These are phyloP conservation scores for Naematelia aurantialba DNA, from an alignment of 768 basidiomycete species.

Conservation along the genomic window DNA sequence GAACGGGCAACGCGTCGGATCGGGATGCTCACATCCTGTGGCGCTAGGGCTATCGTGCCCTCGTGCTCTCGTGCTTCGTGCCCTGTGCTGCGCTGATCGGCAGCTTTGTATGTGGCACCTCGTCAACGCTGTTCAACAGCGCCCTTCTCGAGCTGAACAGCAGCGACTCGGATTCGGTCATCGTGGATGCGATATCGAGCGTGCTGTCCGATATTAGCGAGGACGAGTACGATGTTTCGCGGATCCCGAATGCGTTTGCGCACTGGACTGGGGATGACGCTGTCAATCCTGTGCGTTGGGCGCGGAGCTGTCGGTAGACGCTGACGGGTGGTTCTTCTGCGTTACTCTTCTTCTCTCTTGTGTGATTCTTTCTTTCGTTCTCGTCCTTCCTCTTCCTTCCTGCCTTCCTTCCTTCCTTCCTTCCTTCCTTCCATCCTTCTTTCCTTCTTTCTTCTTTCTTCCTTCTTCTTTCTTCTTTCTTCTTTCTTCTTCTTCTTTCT, in stretches of 20 bases:
- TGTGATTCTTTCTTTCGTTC: not conserved
- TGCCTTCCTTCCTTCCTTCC: no score
- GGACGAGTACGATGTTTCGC: constrained; percentile 47
- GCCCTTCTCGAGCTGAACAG: constrained; percentile 37
- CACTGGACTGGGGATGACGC: no score
- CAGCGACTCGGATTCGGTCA: constrained; percentile 28
- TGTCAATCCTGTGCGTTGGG: no score
- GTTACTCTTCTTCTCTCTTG: constrained; percentile 19
- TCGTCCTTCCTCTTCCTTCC: not conserved
- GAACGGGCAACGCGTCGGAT: no score
- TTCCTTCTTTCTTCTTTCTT: no score
- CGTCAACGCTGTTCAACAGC: constrained; percentile 52
- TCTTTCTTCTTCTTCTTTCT: no score
- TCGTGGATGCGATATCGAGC: constrained; percentile 37
- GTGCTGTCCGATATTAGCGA: constrained; percentile 35
- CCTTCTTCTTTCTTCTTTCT: no score
- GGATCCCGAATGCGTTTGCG: constrained; percentile 49
- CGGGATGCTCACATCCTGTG: constrained; percentile 2
- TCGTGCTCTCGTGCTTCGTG: not conserved
- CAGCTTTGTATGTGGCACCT: constrained; percentile 68
- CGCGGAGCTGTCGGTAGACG: no score
- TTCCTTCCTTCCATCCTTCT: no score
- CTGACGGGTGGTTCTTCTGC: constrained; percentile 36
- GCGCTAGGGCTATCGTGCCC: not conserved
- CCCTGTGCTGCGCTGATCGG: not conserved